Base-by-base conservation (phyloP, 2,329 filamentous ascomycete genomes). In the Diplodia corticola region DNA sequence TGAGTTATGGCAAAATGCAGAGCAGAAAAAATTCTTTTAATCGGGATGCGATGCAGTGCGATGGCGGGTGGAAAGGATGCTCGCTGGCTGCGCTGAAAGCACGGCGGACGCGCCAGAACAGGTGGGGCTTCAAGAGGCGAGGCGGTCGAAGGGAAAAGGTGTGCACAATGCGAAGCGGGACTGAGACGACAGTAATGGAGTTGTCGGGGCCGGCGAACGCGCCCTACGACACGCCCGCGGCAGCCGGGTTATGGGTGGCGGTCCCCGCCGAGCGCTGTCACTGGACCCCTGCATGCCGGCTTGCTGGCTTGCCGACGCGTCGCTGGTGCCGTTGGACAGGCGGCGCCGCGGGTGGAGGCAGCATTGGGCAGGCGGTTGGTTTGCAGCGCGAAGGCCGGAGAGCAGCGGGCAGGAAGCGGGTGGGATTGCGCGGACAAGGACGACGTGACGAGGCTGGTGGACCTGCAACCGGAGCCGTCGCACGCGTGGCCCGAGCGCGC, bases 391-490 rank as follows among this genome's bases (percentile, higher is more conserved):
- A 10, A n/a, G n/a, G n/a, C n/a, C n/a, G n/a, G n/a, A n/a, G n/a
- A n/a, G n/a, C n/a, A n/a, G n/a, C n/a, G n/a, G n/a, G n/a, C n/a
- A n/a, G n/a, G n/a, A n/a, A n/a, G n/a, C 24, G 53, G 10, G 20
- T 13, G 33, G 10, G 17, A n/a, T 17, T 26, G 35, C 22, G 51
- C 6, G 10, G 17, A 44, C 50, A 33, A 54, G 51, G 51, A 37
- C 37, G 37, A 44, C 7, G 37, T 15, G 17, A 44, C 15, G 15
- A 6, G 37, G 50, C 17, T 24, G 50, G 22, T 37, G n/a, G n/a
- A n/a, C 24, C 54, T 59, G 54, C 37, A 59, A 59, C 54, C 54
- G 37, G 37, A 59, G 53, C 53, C 17, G 53, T 57, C 53, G 53
- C 53, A 20, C 33, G 53, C 30, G 15, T 40, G 24, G 9, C 6